phyloP scores from a whole-genome alignment of 2,329 filamentous ascomycete species.

The Fusarium agapanthi region DNA sequence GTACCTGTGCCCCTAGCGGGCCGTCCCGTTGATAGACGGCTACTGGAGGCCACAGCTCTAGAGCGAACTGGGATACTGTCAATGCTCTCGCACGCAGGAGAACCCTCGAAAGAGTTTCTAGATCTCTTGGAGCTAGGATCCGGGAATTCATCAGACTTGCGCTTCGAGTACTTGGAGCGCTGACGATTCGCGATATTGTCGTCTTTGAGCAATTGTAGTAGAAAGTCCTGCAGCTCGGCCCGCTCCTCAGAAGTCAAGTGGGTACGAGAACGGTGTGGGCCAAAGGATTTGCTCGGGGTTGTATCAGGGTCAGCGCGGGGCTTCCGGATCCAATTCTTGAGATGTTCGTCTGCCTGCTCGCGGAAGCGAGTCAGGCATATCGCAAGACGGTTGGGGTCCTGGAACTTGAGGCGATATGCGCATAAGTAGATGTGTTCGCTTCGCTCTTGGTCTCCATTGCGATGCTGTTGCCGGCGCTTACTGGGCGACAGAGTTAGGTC shows the following conservation, averaged over 20 bases:
- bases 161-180: constrained; percentile 29
- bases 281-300: constrained; percentile 15
- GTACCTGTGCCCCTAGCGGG: constrained; percentile 24
- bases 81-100: constrained; percentile 8
- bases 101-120: constrained; percentile 21
- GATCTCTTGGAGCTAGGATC: constrained; percentile 27
- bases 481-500: constrained; percentile 40
- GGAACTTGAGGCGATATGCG: constrained; percentile 34
- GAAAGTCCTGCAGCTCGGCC: constrained; percentile 37
- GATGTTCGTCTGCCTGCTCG: constrained; percentile 24
- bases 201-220: constrained; percentile 30
- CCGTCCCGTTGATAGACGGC: constrained; percentile 14
- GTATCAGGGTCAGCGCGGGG: constrained; percentile 35
- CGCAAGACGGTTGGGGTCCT: constrained; percentile 24
- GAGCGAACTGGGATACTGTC: constrained; percentile 37
- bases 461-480: constrained; percentile 29
- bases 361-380: constrained; percentile 39
- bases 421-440: constrained; percentile 36
- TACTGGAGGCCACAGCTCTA: constrained; percentile 8
- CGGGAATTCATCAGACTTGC: constrained; percentile 35
- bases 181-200: constrained; percentile 15
- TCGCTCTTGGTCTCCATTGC: constrained; percentile 36
- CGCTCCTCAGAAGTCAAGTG: constrained; percentile 32
- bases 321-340: constrained; percentile 33
- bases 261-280: constrained; percentile 36